Evolutionary conservation across 257 asterid genomes (phyloP).

Genomic region (Rubia yunnanensis): DNA sequence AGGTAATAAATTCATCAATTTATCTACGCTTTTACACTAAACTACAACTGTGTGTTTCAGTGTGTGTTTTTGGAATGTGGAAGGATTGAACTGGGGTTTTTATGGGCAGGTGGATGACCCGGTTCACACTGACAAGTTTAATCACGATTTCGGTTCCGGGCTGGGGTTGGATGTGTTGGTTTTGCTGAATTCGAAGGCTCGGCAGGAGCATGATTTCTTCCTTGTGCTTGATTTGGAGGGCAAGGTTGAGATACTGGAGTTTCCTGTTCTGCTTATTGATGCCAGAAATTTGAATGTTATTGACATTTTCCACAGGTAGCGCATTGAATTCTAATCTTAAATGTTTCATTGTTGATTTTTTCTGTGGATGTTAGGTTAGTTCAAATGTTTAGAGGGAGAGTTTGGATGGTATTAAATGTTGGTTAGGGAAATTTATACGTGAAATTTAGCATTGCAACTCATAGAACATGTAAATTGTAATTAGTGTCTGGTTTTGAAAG

Average conservation of each 20-base stretch:
- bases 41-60: background rate
- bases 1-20: slow-evolving; percentile 33
- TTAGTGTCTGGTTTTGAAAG: background rate
- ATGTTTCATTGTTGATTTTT: background rate
- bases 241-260: slow-evolving; percentile 93
- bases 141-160: slow-evolving; percentile 51
- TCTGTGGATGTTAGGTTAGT: background rate
- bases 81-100: background rate
- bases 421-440: background rate
- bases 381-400: background rate
- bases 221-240: slow-evolving; percentile 98
- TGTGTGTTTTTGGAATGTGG: background rate
- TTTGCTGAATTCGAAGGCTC: slow-evolving; percentile 30
- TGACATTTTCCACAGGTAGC: slow-evolving; percentile 71
- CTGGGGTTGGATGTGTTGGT: slow-evolving; percentile 22
- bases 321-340: background rate
- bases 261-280: slow-evolving; percentile 78
- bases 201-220: slow-evolving; percentile 66
- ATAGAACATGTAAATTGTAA: background rate
- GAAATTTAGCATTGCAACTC: background rate
- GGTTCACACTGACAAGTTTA: slow-evolving; percentile 53
- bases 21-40: background rate
- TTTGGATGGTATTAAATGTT: background rate
- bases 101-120: slow-evolving; percentile 62
- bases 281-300: slow-evolving; percentile 65